Percentiles rank a stretch among this genome's conserved stretches.
Evolutionary conservation across 495 filamentous ascomycete genomes (phyloP).

Genomic region (Aspergillus mulundensis): DNA sequence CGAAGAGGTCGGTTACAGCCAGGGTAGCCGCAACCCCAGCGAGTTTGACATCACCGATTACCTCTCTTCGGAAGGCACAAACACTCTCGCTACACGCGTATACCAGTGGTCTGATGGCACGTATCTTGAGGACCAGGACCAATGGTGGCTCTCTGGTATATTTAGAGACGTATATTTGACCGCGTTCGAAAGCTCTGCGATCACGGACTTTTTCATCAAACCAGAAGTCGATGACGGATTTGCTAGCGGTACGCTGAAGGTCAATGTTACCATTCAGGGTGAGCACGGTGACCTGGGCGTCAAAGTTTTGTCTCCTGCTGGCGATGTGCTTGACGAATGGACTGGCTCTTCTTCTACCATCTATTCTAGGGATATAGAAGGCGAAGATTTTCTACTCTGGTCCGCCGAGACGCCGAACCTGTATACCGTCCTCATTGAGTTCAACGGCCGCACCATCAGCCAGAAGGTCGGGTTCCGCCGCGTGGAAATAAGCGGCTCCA

Average conservation of each 20-base stretch:
- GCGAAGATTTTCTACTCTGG: neutral
- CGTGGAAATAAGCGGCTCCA: conserved; percentile 1
- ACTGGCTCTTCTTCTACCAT: neutral
- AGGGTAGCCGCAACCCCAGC: conserved; percentile 11
- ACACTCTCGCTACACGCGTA: conserved; percentile 4
- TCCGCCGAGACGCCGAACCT: conserved; percentile 2
- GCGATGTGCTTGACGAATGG: neutral
- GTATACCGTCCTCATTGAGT: neutral
- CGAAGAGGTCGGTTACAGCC: conserved; percentile 12
- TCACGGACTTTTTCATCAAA: neutral
- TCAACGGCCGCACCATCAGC: neutral
- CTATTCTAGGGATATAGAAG: neutral
- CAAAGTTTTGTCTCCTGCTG: neutral
- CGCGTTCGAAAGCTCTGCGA: neutral
- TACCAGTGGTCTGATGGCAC: conserved; percentile 16
- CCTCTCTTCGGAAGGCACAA: conserved; percentile 31
- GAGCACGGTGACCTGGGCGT: neutral
- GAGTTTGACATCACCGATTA: conserved; percentile 27
- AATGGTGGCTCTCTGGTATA: conserved; percentile 13
- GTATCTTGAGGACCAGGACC: conserved; percentile 16
- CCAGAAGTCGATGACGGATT: neutral
- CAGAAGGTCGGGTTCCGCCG: conserved; percentile 2
- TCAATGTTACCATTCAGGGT: neutral
- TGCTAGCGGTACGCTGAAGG: neutral
- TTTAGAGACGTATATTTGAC: conserved; percentile 4